These are phyloP conservation scores for Peribolospora baueri DNA, from an alignment of 768 basidiomycete species.

Conservation along the genomic window DNA sequence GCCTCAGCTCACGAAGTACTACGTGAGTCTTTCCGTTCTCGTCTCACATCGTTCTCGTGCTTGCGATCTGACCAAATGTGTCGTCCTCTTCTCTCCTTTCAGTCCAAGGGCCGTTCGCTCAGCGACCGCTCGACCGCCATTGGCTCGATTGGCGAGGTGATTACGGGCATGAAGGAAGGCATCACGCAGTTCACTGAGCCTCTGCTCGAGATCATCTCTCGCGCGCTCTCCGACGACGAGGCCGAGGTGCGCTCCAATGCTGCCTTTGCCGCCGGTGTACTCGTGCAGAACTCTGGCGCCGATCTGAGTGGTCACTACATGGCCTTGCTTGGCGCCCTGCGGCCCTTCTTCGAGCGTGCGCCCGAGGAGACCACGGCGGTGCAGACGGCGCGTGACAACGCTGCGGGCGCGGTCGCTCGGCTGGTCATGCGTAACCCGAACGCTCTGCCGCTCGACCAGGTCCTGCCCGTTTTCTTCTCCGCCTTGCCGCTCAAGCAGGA, in stretches of 20 bases:
- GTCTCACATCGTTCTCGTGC: background rate
- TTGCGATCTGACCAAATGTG: background rate
- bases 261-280: conserved; percentile 74
- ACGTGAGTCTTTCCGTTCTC: conserved; percentile 30
- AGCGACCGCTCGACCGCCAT: conserved; percentile 83
- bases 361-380: conserved; percentile 37
- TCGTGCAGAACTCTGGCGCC: conserved; percentile 59
- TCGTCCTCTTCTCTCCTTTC: background rate
- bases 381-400: conserved; percentile 82
- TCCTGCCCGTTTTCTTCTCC: conserved; percentile 56
- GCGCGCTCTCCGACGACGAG: conserved; percentile 56
- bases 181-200: conserved; percentile 63
- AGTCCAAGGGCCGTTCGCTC: conserved; percentile 66
- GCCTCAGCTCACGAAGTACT: conserved; percentile 73
- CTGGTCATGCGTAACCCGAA: conserved; percentile 53
- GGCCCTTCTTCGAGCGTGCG: conserved; percentile 48
- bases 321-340: conserved; percentile 49
- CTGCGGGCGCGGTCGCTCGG: conserved; percentile 75
- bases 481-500: conserved; percentile 74
- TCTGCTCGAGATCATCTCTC: conserved; percentile 60
- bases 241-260: conserved; percentile 91
- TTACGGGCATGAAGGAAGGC: conserved; percentile 54
- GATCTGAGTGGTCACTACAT: conserved; percentile 66
- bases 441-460: conserved; percentile 70
- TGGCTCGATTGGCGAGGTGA: conserved; percentile 84